These are phyloP conservation scores for Tripterygium wilfordii DNA, from an alignment of 177 flowering plant species.

Conservation along the genomic window DNA sequence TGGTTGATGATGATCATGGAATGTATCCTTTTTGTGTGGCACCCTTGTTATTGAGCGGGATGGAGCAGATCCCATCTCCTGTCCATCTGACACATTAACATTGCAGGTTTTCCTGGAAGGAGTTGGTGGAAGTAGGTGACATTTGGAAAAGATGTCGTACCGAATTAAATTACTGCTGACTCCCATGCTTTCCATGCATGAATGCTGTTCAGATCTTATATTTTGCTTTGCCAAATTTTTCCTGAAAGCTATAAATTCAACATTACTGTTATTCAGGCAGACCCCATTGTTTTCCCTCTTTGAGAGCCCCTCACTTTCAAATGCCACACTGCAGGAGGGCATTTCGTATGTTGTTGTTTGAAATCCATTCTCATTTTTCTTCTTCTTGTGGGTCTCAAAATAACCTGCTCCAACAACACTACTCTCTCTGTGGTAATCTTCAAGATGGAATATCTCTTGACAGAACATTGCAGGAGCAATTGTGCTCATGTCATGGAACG, in stretches of 20 bases:
- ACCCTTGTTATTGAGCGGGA: conserved; percentile 1
- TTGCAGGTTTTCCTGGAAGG: conserved; percentile 4
- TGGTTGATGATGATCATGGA: conserved; percentile 5
- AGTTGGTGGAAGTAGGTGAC: conserved; percentile 6
- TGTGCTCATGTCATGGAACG: no score
- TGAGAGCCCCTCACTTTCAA: conserved; percentile 4
- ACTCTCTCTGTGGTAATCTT: conserved; percentile 5
- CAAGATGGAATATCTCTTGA: conserved; percentile 12
- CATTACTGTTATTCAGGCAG: no score
- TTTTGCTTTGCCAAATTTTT: conserved; percentile 19
- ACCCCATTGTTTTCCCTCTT: background rate
- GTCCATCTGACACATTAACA: background rate
- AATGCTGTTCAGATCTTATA: conserved; percentile 5
- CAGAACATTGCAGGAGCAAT: no score
- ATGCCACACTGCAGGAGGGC: background rate
- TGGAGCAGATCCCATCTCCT: background rate
- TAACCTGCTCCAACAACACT: conserved; percentile 2
- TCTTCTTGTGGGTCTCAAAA: conserved; percentile 20
- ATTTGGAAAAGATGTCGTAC: conserved; percentile 1
- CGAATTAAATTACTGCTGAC: no score
- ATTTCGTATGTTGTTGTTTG: conserved; percentile 3
- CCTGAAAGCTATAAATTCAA: no score
- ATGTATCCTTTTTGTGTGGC: conserved; percentile 6
- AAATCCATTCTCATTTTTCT: conserved; percentile 10
- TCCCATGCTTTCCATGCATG: conserved; percentile 3